These are phyloP conservation scores for Corchorus capsularis DNA, from an alignment of 345 rosid genomes.

Conservation along the genomic window DNA sequence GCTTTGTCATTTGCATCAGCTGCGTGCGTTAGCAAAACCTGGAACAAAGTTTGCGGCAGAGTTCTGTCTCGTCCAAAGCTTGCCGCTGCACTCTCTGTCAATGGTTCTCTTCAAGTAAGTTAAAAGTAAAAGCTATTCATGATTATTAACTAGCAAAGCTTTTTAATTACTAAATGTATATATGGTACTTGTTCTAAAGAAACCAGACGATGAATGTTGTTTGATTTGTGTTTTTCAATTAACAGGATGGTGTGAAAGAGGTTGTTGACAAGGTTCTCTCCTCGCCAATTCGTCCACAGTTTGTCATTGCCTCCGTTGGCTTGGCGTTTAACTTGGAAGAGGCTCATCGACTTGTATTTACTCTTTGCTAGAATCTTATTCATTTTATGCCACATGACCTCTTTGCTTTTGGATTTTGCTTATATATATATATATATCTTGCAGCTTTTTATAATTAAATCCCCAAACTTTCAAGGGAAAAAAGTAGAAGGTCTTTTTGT, in stretches of 20 bases:
- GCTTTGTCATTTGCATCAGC: slow-evolving; percentile 56
- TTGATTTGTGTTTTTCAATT: slow-evolving; percentile 3
- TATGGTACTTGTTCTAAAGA: background rate
- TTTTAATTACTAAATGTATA: background rate
- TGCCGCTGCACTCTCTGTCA: slow-evolving; percentile 55
- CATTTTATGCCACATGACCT: background rate
- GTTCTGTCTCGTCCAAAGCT: slow-evolving; percentile 51
- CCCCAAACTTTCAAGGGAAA: background rate
- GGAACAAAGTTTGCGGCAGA: slow-evolving; percentile 41
- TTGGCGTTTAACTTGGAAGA: slow-evolving; percentile 10
- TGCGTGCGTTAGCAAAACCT: slow-evolving; percentile 50
- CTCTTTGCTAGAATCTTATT: background rate
- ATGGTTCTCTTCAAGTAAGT: slow-evolving; percentile 41
- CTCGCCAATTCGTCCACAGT: slow-evolving; percentile 61
- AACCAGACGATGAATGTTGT: background rate
- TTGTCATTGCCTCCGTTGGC: slow-evolving; percentile 51
- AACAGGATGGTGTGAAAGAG: slow-evolving; percentile 48
- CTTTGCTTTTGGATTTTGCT: background rate
- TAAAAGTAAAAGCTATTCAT: background rate
- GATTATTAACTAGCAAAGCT: background rate
- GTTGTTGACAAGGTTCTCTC: slow-evolving; percentile 53
- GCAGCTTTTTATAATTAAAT: background rate
- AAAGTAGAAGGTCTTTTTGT: background rate
- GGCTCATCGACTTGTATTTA: slow-evolving; percentile 34
- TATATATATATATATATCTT: background rate